Evolutionary conservation across 2,329 filamentous ascomycete species (phyloP).

Genomic region (Alternaria triticimaculans): DNA sequence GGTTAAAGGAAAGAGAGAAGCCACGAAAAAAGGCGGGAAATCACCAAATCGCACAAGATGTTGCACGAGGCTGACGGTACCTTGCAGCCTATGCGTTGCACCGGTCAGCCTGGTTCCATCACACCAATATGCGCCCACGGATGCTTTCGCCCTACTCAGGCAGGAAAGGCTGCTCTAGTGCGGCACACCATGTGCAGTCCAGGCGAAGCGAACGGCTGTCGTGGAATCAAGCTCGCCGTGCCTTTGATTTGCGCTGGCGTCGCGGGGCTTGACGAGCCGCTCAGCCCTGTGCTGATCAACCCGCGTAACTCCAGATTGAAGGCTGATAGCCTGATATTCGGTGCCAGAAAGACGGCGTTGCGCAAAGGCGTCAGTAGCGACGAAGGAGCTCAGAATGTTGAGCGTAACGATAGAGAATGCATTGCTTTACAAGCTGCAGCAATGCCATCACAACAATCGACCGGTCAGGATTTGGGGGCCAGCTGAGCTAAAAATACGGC

Average conservation of each 20-base stretch:
- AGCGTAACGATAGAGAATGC: neutral
- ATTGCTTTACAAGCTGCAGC: neutral
- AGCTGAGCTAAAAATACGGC: slow-evolving; percentile 25
- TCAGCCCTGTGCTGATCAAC: slow-evolving; percentile 5
- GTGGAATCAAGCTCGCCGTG: slow-evolving; percentile 8
- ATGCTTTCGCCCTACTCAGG: slow-evolving; percentile 1
- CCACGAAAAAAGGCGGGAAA: neutral
- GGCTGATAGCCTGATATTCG: neutral
- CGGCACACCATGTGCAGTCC: neutral
- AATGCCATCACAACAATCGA: neutral
- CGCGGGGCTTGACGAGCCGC: slow-evolving; percentile 1
- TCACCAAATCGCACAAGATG: neutral
- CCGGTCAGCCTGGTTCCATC: slow-evolving; percentile 24
- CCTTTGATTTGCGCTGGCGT: neutral
- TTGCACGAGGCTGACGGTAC: slow-evolving; percentile 21
- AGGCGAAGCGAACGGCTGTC: slow-evolving; percentile 1
- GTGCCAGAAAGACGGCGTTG: neutral
- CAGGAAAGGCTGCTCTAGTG: neutral
- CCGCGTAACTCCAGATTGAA: slow-evolving; percentile 4
- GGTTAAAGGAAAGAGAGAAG: neutral
- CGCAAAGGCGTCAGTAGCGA: neutral
- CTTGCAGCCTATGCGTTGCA: slow-evolving; percentile 19
- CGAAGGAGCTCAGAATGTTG: neutral
- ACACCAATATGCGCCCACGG: slow-evolving; percentile 11
- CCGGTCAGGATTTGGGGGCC: neutral